These are phyloP conservation scores for Orbilia javanica DNA, from an alignment of 2,329 filamentous ascomycete species.

Conservation along the genomic window DNA sequence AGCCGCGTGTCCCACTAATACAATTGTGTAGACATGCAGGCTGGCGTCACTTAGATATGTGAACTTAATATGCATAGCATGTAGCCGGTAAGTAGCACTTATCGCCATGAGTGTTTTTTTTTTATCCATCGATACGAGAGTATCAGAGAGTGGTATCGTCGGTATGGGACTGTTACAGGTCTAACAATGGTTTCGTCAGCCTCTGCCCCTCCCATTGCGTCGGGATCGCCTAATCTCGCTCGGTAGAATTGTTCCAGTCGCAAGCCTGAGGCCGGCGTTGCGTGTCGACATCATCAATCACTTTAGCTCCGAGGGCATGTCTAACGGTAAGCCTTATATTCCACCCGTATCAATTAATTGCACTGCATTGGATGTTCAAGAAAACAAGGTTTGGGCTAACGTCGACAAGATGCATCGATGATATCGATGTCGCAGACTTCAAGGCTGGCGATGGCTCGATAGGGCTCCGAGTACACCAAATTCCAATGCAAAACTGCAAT, in stretches of 20 bases:
- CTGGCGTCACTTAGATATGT: conserved; percentile 10
- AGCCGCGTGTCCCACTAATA: conserved; percentile 58
- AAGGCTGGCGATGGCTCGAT: conserved; percentile 25
- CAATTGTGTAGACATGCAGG: conserved; percentile 52
- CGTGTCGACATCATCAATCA: not conserved
- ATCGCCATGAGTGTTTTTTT: conserved; percentile 8
- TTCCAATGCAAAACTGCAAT: conserved; percentile 15
- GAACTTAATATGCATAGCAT: conserved; percentile 25
- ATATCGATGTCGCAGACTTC: conserved; percentile 9
- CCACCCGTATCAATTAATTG: not conserved
- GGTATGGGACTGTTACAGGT: conserved; percentile 31
- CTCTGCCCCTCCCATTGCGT: not conserved
- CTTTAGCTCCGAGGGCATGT: not conserved
- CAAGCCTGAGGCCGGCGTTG: not conserved
- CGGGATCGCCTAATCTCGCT: conserved; percentile 55
- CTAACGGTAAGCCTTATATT: not conserved
- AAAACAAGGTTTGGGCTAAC: conserved; percentile 10
- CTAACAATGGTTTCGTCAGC: conserved; percentile 48
- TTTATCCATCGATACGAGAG: conserved; percentile 30
- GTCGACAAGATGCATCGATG: conserved; percentile 1
- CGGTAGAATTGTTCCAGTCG: conserved; percentile 33
- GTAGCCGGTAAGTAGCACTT: not conserved
- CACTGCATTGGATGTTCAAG: not conserved
- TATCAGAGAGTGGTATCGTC: not conserved
- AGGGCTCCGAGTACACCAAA: not conserved